Conservation (phyloP, 768 basidiomycete genomes). For the Auricularia sp. region DNA sequence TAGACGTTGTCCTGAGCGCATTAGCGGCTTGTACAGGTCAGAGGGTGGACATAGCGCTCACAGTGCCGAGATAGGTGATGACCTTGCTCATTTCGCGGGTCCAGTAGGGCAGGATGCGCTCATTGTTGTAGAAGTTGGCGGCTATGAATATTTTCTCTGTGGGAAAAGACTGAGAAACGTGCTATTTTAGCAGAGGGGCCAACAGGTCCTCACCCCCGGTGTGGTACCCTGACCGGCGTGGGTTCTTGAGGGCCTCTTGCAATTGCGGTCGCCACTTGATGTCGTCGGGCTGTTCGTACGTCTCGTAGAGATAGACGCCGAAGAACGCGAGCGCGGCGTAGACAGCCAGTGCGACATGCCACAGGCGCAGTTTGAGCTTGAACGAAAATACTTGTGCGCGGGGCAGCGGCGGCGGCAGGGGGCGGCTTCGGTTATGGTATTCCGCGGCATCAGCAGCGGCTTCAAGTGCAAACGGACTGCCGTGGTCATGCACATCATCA, state of each 20-base stretch:
- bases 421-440: no score
- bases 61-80: slow-evolving; percentile 30
- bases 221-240: slow-evolving; percentile 14
- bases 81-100: slow-evolving; percentile 22
- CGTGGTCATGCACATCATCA: neutral
- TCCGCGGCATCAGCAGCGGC: neutral
- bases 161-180: neutral
- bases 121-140: slow-evolving; percentile 32
- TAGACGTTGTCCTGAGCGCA: neutral
- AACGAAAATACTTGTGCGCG: neutral
- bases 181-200: neutral
- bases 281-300: slow-evolving; percentile 19
- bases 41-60: neutral
- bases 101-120: slow-evolving; percentile 30
- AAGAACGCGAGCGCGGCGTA: neutral
- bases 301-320: neutral
- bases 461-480: neutral
- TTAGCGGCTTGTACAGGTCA: neutral
- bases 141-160: slow-evolving; percentile 28
- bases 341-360: neutral
- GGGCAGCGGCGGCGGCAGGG: no score
- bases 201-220: slow-evolving; percentile 5
- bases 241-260: slow-evolving; percentile 12
- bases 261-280: slow-evolving; percentile 16
- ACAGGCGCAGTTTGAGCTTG: neutral